Evolutionary conservation across 2,329 filamentous ascomycete genomes (phyloP).

Genomic region (Microdochium nivale): DNA sequence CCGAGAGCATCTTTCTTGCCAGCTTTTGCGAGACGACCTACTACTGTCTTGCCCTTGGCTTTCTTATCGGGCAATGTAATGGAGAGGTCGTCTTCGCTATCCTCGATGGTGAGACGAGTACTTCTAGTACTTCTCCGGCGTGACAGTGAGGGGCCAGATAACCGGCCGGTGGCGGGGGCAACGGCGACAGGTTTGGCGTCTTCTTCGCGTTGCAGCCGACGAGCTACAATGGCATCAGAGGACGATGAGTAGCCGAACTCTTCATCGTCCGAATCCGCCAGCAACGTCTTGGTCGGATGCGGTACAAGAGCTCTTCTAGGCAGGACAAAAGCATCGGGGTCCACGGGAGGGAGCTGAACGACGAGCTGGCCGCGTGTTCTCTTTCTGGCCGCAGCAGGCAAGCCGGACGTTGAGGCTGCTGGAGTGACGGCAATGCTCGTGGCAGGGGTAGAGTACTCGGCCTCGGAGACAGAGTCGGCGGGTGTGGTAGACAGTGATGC

Average conservation of each 20-base stretch:
- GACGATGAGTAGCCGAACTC: constrained; percentile 15
- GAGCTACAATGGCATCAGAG: constrained; percentile 7
- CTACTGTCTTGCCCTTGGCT: constrained; percentile 7
- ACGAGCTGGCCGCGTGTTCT: constrained; percentile 12
- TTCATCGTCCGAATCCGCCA: constrained; percentile 23
- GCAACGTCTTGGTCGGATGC: constrained; percentile 2
- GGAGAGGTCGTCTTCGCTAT: background rate
- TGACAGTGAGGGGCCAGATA: constrained; percentile 1
- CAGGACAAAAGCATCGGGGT: constrained; percentile 27
- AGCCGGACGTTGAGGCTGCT: constrained; percentile 15
- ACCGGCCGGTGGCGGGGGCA: constrained; percentile 2
- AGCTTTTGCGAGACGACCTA: background rate
- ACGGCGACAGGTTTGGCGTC: constrained; percentile 4
- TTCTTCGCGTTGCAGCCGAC: constrained; percentile 16
- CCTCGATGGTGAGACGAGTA: background rate
- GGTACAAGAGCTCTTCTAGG: constrained; percentile 3
- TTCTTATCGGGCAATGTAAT: background rate
- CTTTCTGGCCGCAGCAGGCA: constrained; percentile 5
- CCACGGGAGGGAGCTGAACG: constrained; percentile 32
- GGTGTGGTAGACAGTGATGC: background rate
- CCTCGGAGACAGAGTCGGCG: constrained; percentile 19
- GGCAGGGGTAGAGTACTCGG: constrained; percentile 31
- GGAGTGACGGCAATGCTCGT: constrained; percentile 33
- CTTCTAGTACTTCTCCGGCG: constrained; percentile 4
- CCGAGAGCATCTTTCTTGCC: constrained; percentile 2